These are phyloP conservation scores for Dendrostoma leiphaemia DNA, from an alignment of 2,329 filamentous ascomycete species.

Conservation along the genomic window DNA sequence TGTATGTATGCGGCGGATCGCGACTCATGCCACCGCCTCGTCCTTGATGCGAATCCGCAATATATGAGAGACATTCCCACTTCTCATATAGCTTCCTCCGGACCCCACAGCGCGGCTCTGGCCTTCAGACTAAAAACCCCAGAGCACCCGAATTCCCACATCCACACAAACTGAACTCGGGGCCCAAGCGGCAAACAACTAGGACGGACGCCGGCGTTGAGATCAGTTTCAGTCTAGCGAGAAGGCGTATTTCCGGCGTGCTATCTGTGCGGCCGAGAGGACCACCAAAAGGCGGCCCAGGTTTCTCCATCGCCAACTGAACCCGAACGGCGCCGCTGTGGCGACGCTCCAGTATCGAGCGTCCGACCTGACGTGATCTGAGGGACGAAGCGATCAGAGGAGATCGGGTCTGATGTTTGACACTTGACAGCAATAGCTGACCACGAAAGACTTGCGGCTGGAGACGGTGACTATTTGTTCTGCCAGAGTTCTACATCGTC, in stretches of 20 bases:
- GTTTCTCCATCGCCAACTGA: background rate
- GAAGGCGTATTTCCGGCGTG: background rate
- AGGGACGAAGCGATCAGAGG: background rate
- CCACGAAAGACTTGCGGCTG: background rate
- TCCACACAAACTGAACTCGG: background rate
- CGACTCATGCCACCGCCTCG: conserved; percentile 10
- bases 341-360: conserved; percentile 1
- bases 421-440: background rate
- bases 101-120: background rate
- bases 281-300: too few relatives aligned
- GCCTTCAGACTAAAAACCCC: background rate
- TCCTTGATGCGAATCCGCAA: background rate
- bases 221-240: background rate
- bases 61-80: conserved; percentile 10
- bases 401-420: background rate
- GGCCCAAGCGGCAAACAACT: background rate
- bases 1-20: background rate
- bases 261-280: background rate
- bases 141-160: background rate
- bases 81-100: background rate
- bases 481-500: too few relatives aligned
- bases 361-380: background rate
- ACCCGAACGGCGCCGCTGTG: conserved; percentile 9
- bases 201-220: background rate
- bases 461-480: too few relatives aligned